phyloP scores from a whole-genome alignment of 1,139 yeast genomes.

The Yamadazyma siamensis region DNA sequence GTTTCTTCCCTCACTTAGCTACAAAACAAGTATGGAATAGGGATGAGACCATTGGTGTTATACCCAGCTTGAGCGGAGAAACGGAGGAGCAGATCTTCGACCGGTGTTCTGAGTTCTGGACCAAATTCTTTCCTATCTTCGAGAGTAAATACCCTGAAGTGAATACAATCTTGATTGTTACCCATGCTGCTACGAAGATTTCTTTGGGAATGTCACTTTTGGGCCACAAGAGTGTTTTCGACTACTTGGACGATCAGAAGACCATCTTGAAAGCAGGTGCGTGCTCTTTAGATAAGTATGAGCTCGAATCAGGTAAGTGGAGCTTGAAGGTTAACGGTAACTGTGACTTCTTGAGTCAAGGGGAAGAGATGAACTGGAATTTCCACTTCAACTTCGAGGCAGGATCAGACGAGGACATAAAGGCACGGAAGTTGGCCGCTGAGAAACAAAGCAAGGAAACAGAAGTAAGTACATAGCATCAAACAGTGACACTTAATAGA shows the following conservation, averaged over 20 bases:
- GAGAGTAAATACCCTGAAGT: conserved; percentile 53
- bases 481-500: conserved; percentile 2
- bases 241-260: conserved; percentile 41
- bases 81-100: conserved; percentile 57
- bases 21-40: conserved; percentile 38
- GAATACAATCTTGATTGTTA: conserved; percentile 56
- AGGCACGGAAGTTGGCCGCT: conserved; percentile 37
- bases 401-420: conserved; percentile 73
- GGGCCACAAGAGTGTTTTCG: conserved; percentile 45
- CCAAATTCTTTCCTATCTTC: conserved; percentile 46
- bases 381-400: conserved; percentile 69
- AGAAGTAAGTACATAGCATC: conserved; percentile 31
- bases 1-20: conserved; percentile 49
- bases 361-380: conserved; percentile 94
- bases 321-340: conserved; percentile 60
- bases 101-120: conserved; percentile 52
- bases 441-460: conserved; percentile 17
- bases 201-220: conserved; percentile 71
- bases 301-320: conserved; percentile 41
- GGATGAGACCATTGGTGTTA: conserved; percentile 42
- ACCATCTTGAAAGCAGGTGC: conserved; percentile 48
- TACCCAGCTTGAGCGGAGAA: conserved; percentile 63
- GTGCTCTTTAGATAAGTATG: conserved; percentile 39
- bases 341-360: conserved; percentile 59
- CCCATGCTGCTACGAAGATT: conserved; percentile 84